These are phyloP conservation scores for Coniochaeta pulveracea DNA, from an alignment of 2,329 filamentous ascomycete genomes.

Conservation along the genomic window DNA sequence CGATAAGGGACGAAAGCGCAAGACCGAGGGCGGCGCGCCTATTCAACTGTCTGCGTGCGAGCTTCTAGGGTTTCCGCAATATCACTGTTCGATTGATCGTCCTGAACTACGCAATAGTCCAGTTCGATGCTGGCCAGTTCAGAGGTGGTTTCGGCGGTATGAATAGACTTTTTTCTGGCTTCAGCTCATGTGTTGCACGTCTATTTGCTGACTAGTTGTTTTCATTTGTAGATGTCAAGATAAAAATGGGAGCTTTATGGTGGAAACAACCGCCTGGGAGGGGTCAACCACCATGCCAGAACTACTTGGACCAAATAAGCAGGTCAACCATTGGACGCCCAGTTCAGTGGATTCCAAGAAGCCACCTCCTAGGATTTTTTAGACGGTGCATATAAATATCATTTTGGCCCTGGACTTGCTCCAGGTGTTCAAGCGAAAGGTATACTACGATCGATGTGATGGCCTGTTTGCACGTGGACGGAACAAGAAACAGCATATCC, in stretches of 20 bases:
- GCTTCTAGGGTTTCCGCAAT: slow-evolving; percentile 48
- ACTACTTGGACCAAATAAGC: slow-evolving; percentile 9
- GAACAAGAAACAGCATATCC: too few relatives aligned
- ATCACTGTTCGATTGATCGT: slow-evolving; percentile 43
- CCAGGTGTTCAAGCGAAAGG: too few relatives aligned
- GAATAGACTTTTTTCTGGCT: slow-evolving; percentile 13
- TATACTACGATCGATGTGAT: too few relatives aligned
- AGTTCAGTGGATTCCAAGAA: slow-evolving; percentile 17
- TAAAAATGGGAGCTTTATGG: slow-evolving; percentile 42
- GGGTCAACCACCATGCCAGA: slow-evolving; percentile 15
- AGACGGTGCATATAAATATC: too few relatives aligned
- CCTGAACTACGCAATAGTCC: slow-evolving; percentile 32
- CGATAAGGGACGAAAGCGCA: slow-evolving; percentile 38
- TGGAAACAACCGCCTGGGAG: slow-evolving; percentile 57
- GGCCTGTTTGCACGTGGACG: too few relatives aligned
- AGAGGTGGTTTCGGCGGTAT: slow-evolving; percentile 49
- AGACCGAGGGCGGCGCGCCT: slow-evolving; percentile 25
- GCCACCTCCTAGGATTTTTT: background rate
- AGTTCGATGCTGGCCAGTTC: slow-evolving; percentile 44
- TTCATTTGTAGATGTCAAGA: slow-evolving; percentile 41
- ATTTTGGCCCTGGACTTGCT: too few relatives aligned
- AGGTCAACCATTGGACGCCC: slow-evolving; percentile 17
- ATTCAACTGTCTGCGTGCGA: slow-evolving; percentile 40
- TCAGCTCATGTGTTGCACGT: slow-evolving; percentile 5
- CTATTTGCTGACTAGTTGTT: slow-evolving; percentile 4